Base-by-base conservation (phyloP, 192 early-diverging fungal genomes). In the Coemansia sp. region DNA sequence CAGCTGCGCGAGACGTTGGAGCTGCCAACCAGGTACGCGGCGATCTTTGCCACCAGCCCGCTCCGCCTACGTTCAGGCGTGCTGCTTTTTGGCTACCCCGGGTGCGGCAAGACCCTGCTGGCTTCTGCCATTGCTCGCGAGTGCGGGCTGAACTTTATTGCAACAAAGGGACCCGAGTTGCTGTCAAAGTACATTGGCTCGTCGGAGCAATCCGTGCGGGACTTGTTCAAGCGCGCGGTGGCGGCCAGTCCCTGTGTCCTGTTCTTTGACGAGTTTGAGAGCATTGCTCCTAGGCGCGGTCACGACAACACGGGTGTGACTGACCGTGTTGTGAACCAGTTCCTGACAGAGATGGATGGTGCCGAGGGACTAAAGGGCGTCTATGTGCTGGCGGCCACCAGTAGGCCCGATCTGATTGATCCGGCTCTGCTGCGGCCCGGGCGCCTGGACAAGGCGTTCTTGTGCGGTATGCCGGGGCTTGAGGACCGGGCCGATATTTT, bases 151-250 rank as follows among this genome's bases (percentile, higher is more conserved):
- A 96, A 95, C 56, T 96, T 97, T 59, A 96, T 99, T 52, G 85
- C 82, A 38, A 90, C 93, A 54, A 99, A 99, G 63, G 96, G 96
- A 9, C 96, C 96, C 1, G 94, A 99, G 56, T 77, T 99, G 25
- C 63, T 99, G 36, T 97, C 96, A 71, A 99, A 97, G 80, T 99
- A 99, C 59, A 99, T 99, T 66, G 96, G 96, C 32, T 90, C 91
- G 13, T 92, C 90, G 56, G 96, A 99, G 70, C 90, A 95, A 53
- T 79, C 85, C 0, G 94, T 92, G 29, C 81, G 96, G 22, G 93
- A 97, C 55, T 65, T 99, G 27, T 99, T 99, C 69, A 87, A 91
- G 45, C 80, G 94, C 12, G 96, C 96, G 5, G 82, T 84, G 50
- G 88, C 91, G 1, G 94, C 94, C 5, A 86, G 84, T 43, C 96